Percentiles rank a stretch among this genome's conserved stretches.
Conservation (phyloP, 805 yeast species). For the Metschnikowia continentalis region DNA sequence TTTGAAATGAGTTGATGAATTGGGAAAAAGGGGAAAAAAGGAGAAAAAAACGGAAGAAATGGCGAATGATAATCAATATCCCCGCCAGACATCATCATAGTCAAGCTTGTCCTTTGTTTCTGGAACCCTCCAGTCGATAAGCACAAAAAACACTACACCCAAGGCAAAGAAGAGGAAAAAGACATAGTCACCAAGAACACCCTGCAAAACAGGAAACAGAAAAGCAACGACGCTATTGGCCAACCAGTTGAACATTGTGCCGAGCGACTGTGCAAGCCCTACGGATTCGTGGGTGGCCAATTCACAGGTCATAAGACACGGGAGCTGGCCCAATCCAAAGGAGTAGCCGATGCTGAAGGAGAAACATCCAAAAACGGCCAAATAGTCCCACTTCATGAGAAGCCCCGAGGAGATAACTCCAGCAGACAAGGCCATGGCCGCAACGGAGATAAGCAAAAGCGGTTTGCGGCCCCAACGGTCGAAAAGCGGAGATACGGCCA, state of each 20-base stretch:
- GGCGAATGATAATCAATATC: not conserved
- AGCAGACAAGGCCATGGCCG: slow-evolving; percentile 22
- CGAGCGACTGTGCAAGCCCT: slow-evolving; percentile 33
- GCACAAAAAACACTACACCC: slow-evolving; percentile 18
- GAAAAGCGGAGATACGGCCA: slow-evolving; percentile 15
- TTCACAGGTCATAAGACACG: slow-evolving; percentile 36
- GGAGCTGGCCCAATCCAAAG: slow-evolving; percentile 35
- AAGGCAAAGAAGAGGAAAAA: slow-evolving; percentile 26
- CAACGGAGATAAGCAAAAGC: slow-evolving; percentile 25
- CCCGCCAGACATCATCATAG: slow-evolving; percentile 28
- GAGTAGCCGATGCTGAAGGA: slow-evolving; percentile 32
- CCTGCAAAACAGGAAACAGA: slow-evolving; percentile 28
- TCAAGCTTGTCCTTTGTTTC: slow-evolving; percentile 29
- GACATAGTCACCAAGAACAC: slow-evolving; percentile 24
- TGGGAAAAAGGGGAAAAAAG: too few relatives aligned
- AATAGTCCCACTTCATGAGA: slow-evolving; percentile 11
- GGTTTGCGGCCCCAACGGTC: slow-evolving; percentile 22
- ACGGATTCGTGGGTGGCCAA: slow-evolving; percentile 31
- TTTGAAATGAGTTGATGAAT: too few relatives aligned
- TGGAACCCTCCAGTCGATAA: slow-evolving; percentile 25
- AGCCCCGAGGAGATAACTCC: slow-evolving; percentile 27
- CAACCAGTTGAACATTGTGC: slow-evolving; percentile 33
- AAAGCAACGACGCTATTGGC: slow-evolving; percentile 31
- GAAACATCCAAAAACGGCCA: slow-evolving; percentile 27
- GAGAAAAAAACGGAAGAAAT: too few relatives aligned